Conservation (phyloP, 2,329 filamentous ascomycete species). For the Polychaeton citri region DNA sequence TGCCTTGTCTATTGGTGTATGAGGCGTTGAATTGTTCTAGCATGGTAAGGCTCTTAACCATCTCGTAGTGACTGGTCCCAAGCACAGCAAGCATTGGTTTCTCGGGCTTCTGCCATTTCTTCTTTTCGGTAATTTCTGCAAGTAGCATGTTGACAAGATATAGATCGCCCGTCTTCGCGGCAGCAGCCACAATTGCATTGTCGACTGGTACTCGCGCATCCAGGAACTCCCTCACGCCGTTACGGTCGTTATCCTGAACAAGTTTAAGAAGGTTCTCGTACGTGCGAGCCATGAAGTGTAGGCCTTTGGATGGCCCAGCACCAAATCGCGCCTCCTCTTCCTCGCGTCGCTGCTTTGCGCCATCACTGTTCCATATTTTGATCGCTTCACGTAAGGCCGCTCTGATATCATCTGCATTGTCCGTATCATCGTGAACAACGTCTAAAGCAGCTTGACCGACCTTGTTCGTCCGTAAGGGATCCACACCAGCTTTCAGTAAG, state of each 20-base stretch:
- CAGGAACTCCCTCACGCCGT: constrained; percentile 35
- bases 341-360: constrained; percentile 36
- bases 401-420: constrained; percentile 59
- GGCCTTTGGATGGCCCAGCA: constrained; percentile 22
- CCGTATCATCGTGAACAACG: constrained; percentile 65
- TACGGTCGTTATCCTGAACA: constrained; percentile 34
- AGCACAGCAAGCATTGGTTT: constrained; percentile 93
- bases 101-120: constrained; percentile 54
- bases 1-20: constrained; percentile 54
- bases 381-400: constrained; percentile 34
- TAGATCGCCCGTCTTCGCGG: constrained; percentile 82
- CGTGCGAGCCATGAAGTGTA: constrained; percentile 37
- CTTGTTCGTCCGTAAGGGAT: constrained; percentile 83
- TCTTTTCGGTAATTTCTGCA: constrained; percentile 42
- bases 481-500: constrained; percentile 73
- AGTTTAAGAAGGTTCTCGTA: constrained; percentile 36
- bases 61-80: constrained; percentile 71
- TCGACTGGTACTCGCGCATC: constrained; percentile 39
- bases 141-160: constrained; percentile 65
- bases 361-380: constrained; percentile 24
- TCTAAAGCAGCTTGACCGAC: constrained; percentile 86
- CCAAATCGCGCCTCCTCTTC: constrained; percentile 26
- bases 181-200: constrained; percentile 76
- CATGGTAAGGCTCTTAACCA: constrained; percentile 45
- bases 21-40: constrained; percentile 63